phyloP scores from a whole-genome alignment of 768 basidiomycete genomes.

The Tricholoma bakamatsutake region DNA sequence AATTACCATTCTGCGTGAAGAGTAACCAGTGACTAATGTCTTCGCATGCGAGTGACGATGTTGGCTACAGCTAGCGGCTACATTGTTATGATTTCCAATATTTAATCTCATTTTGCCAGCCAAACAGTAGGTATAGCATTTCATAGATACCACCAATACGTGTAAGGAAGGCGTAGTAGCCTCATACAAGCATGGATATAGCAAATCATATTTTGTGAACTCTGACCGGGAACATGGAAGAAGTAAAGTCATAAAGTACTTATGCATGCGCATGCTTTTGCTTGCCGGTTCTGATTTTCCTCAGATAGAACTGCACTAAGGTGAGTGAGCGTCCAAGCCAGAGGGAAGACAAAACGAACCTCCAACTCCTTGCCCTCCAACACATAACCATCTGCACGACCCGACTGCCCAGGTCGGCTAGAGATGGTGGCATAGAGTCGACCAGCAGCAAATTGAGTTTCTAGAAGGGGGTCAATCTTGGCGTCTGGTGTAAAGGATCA shows the following conservation, averaged over 20 bases:
- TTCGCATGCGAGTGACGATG: background rate
- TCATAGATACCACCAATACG: too few species aligned
- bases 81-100: too few species aligned
- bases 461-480: constrained; percentile 87
- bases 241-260: constrained; percentile 7
- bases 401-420: constrained; percentile 94
- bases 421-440: constrained; percentile 92
- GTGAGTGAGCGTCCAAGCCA: constrained; percentile 11
- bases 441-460: constrained; percentile 88
- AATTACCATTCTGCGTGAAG: background rate
- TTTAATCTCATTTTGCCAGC: too few species aligned
- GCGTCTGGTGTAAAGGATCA: constrained; percentile 46
- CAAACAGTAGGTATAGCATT: too few species aligned
- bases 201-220: constrained; percentile 8
- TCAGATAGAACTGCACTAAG: constrained; percentile 75
- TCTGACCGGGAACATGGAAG: background rate
- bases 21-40: background rate
- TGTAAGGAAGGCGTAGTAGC: too few species aligned
- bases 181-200: constrained; percentile 9
- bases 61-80: too few species aligned
- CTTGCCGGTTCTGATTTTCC: constrained; percentile 91
- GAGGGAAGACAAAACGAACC: constrained; percentile 38
- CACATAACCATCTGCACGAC: constrained; percentile 94
- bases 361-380: constrained; percentile 99
- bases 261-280: constrained; percentile 80